Evolutionary conservation across 2,329 filamentous ascomycete species (phyloP), one percentile per base, ranked within the genome.

Genomic region (Alternaria conjuncta): DNA sequence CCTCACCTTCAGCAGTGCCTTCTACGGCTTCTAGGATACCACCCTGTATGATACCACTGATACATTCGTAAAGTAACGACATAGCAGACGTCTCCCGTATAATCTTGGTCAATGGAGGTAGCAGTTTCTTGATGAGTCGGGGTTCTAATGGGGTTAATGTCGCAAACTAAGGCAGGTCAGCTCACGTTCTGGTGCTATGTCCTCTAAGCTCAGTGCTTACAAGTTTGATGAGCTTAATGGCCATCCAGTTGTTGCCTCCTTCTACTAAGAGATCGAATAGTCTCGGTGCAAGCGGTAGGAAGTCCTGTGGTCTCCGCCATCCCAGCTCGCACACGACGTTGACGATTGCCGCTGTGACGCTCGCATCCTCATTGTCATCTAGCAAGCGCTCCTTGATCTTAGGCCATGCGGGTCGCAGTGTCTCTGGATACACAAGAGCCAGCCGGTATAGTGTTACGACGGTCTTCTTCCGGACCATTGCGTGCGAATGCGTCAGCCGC

Each of bases 171-270:
- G 26, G 2, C 10, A 41, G 41, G 71, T 66, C 26, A 77, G 71
- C 26, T 12, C 21, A 10, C 13, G 23, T 10, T 9, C 36, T 41
- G 15, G 9, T 21, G 13, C 18, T 23, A n/a, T 11, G 20, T 4
- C 18, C 11, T 23, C 5, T n/a, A 9, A 18, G 36, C 2, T 28
- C 12, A 10, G 36, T 12, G 82, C 88, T 70, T 79, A 95, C 93
- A 67, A 99, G 86, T 82, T 99, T 99, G 79, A 99, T 98, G 66
- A 99, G 88, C 79, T 99, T 99, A 78, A 99, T 99, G 63, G 94
- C 94, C 95, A 99, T 98, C 96, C 96, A 99, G 80, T 99, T 99
- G 81, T 99, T 98, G 41, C 92, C 92, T 60, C 94, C 91, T 64
- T 96, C 92, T 12, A 97, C 94, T 25, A 99, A 84, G 18, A 99